These are phyloP conservation scores for Daldinia sp. DNA, from an alignment of 2,329 filamentous ascomycete species.

Conservation along the genomic window DNA sequence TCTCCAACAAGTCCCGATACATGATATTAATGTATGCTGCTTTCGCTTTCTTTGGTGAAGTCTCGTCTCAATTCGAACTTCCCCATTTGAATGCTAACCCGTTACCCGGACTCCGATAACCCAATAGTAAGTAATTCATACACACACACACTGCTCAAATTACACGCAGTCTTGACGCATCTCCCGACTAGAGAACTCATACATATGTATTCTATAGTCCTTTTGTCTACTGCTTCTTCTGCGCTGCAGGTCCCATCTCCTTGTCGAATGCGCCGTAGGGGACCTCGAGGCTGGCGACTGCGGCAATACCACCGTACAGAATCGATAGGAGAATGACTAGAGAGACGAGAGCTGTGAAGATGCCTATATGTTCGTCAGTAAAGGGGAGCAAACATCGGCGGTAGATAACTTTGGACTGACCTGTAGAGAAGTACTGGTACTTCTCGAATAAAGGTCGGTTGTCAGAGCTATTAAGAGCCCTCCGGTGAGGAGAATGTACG, in stretches of 20 bases:
- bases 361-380: constrained; percentile 64
- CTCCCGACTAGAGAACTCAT: not conserved
- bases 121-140: constrained; percentile 35
- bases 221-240: constrained; percentile 78
- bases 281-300: constrained; percentile 84
- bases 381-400: constrained; percentile 11
- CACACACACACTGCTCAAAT: constrained; percentile 30
- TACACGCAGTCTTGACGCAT: constrained; percentile 30
- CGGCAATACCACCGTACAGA: constrained; percentile 80
- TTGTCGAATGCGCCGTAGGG: constrained; percentile 97
- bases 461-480: constrained; percentile 58
- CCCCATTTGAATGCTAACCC: constrained; percentile 27
- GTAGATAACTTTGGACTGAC: constrained; percentile 60
- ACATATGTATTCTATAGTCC: constrained; percentile 1
- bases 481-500: constrained; percentile 50
- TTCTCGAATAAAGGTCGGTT: constrained; percentile 81
- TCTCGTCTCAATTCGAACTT: constrained; percentile 24
- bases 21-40: constrained; percentile 6
- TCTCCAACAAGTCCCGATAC: constrained; percentile 28
- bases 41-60: constrained; percentile 9
- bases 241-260: constrained; percentile 88
- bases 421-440: constrained; percentile 94
- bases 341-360: constrained; percentile 87
- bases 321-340: constrained; percentile 80
- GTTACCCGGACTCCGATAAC: constrained; percentile 41